Conservation (phyloP, 2,329 filamentous ascomycete genomes). For the Kalmusia sp. region DNA sequence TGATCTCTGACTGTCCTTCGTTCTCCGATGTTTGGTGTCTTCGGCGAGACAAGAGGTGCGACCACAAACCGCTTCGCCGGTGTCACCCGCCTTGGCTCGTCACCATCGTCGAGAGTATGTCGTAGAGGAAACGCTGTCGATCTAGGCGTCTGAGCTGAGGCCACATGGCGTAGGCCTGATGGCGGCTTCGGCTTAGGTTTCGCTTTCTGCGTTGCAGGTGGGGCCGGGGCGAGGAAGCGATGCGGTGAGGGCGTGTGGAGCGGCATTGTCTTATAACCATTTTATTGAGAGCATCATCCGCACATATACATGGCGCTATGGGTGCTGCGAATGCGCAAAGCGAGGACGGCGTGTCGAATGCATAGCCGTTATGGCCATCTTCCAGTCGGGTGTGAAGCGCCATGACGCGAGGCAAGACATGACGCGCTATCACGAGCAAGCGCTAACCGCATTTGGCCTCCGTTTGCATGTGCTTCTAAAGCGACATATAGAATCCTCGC, state of each 20-base stretch:
- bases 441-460: no score
- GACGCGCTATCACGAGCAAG: no score
- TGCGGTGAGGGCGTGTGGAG: constrained; percentile 40
- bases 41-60: constrained; percentile 7
- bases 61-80: constrained; percentile 44
- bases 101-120: not conserved
- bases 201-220: constrained; percentile 22
- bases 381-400: no score
- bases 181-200: constrained; percentile 28
- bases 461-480: no score
- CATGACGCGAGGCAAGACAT: no score
- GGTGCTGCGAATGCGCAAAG: no score
- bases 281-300: no score
- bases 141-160: constrained; percentile 21
- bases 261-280: constrained; percentile 25
- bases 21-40: constrained; percentile 1
- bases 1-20: constrained; percentile 3
- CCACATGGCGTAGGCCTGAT: constrained; percentile 31
- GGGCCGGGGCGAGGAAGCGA: constrained; percentile 38
- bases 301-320: no score
- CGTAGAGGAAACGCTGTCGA: not conserved
- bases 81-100: constrained; percentile 25
- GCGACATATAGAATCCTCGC: no score
- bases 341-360: no score
- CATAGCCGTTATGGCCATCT: no score